A percentile compares a stretch with the other conserved stretches of the same genome.
These are phyloP conservation scores for Cicer judaicum DNA, from an alignment of 306 rosid species.

Conservation along the genomic window DNA sequence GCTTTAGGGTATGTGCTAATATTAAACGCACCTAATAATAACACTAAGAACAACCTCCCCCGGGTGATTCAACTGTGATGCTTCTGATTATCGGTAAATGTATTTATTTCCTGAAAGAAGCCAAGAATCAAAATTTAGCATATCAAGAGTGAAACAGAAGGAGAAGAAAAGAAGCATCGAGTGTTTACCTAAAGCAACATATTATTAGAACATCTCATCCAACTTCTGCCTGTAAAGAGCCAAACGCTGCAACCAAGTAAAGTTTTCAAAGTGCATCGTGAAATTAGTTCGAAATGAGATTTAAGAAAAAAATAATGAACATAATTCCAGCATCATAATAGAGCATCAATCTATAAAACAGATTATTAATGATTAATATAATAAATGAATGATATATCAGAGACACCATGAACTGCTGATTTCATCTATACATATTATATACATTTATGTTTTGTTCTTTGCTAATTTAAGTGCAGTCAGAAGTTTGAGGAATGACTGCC, in stretches of 20 bases:
- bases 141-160: slow-evolving; percentile 27
- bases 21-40: slow-evolving; percentile 20
- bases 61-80: slow-evolving; percentile 34
- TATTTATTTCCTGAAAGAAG: slow-evolving; percentile 46
- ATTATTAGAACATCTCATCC: slow-evolving; percentile 52
- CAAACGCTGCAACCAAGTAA: slow-evolving; percentile 49
- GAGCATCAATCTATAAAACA: slow-evolving; percentile 36
- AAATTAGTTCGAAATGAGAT: slow-evolving; percentile 35
- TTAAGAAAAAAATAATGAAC: slow-evolving; percentile 33
- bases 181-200: slow-evolving; percentile 34
- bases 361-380: slow-evolving; percentile 15
- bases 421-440: background rate
- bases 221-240: slow-evolving; percentile 58
- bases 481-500: background rate
- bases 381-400: background rate
- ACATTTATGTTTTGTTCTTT: background rate
- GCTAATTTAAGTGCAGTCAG: slow-evolving; percentile 25
- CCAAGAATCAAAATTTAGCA: slow-evolving; percentile 9
- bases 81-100: slow-evolving; percentile 35
- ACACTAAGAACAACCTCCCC: slow-evolving; percentile 4
- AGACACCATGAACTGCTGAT: background rate
- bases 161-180: slow-evolving; percentile 3
- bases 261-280: slow-evolving; percentile 39
- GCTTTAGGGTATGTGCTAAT: slow-evolving; percentile 35
- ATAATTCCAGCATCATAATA: slow-evolving; percentile 24